These are phyloP conservation scores for Kuraishia capsulata DNA, from an alignment of 805 yeast species.

Conservation along the genomic window DNA sequence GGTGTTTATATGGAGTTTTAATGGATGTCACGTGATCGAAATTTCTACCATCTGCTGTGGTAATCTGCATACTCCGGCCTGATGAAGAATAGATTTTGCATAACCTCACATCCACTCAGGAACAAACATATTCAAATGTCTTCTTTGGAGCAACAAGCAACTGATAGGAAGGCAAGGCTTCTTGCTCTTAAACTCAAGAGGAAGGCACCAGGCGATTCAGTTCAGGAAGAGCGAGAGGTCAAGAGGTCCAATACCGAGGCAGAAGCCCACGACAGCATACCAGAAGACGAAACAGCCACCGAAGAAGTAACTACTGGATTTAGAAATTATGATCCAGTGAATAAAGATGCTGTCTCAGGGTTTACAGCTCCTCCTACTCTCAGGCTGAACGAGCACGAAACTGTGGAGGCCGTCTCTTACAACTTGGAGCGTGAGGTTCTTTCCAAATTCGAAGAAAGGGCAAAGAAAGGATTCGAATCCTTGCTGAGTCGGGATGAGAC, in stretches of 20 bases:
- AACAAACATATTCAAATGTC: no score
- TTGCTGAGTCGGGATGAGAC: constrained; percentile 7
- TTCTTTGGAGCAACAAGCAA: constrained; percentile 17
- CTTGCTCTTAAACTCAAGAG: constrained; percentile 14
- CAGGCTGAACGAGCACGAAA: constrained; percentile 14
- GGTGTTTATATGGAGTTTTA: no score
- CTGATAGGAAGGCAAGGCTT: constrained; percentile 19
- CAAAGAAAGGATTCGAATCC: constrained; percentile 10
- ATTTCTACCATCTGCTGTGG: no score
- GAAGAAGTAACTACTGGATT: background rate
- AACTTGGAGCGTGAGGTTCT: constrained; percentile 18
- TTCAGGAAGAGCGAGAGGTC: background rate
- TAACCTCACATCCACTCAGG: no score
- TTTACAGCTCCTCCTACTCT: constrained; percentile 5
- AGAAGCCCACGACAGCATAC: constrained; percentile 3
- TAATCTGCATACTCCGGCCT: no score
- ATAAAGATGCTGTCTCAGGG: constrained; percentile 8
- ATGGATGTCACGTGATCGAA: no score
- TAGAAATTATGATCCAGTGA: constrained; percentile 14
- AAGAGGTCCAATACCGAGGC: constrained; percentile 1
- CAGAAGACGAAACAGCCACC: constrained; percentile 1
- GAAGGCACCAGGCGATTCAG: constrained; percentile 1
- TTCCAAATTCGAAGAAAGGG: constrained; percentile 9
- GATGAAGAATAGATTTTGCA: no score
- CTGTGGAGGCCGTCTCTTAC: constrained; percentile 26